Evolutionary conservation across 1,284 basidiomycete genomes (phyloP), one percentile per base, ranked within the genome.

Genomic region (Irpex rosettiformis): DNA sequence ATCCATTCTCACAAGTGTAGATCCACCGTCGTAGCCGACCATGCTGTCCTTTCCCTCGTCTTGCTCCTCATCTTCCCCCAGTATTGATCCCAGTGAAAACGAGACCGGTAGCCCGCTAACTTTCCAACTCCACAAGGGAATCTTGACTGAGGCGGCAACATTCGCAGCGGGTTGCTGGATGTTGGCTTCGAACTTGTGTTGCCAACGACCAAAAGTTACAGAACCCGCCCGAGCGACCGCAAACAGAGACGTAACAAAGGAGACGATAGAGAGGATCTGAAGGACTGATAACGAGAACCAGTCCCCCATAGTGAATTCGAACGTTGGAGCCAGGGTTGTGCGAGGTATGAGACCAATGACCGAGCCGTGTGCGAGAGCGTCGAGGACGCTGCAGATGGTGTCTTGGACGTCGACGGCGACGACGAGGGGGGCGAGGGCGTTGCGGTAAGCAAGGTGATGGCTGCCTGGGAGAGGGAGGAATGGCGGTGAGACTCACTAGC

Each of bases 191-290:
- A 69, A 61, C 54, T 65, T 63, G 59, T 66, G 65, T 42, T 65
- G 65, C 37, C 70, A 60, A 29, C 66, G 68, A 53, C 70, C 64
- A 33, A 72, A 61, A 4, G 69, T 68, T 52, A 67, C 72, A 11
- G 70, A 65, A 52, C 71, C 71, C 21, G 72, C 69, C 22, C 70
- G 65, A 43, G 70, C 60, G 58, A 71, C 68, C 54, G 70, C 70
- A 57, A 71, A 64, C 42, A 69, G 64, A 27, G 70, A 71, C 22
- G 70, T 70, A 58, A 69, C 56, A 63, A 69, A 69, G 52, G 69
- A 71, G 58, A 73, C 60, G 60, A 72, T 65, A 18, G 69, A 71
- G 60, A 73, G 66, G 33, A 73, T 65, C 66, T 72, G 72, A 61
- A 72, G 59, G 54, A 71, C 60, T 42, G 71, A 72, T 52, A 73